Evolutionary conservation across 139 green algal genomes (phyloP).

Genomic region (Chlamydomonas asymmetrica): DNA sequence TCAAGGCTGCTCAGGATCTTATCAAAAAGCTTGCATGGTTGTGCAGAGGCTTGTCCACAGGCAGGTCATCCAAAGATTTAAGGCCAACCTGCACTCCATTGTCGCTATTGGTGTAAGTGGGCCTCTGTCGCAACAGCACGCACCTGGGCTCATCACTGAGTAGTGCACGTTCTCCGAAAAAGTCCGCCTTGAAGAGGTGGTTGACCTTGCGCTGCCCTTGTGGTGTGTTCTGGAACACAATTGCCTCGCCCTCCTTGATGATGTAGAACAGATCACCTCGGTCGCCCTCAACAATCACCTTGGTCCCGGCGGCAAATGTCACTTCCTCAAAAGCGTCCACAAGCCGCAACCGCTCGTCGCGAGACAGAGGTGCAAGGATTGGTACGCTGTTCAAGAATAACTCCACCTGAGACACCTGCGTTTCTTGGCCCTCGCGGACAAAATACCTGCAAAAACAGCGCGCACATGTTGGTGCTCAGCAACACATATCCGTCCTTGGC

Average conservation of each 20-base stretch:
- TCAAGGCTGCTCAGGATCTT: too few species aligned
- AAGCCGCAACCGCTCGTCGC: conserved; percentile 81
- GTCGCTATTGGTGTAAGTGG: too few species aligned
- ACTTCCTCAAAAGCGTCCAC: conserved; percentile 79
- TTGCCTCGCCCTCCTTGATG: conserved; percentile 90
- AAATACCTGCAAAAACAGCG: conserved; percentile 61
- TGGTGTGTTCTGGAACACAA: conserved; percentile 73
- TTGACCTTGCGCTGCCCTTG: conserved; percentile 80
- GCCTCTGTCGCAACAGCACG: too few species aligned
- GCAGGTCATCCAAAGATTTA: too few species aligned
- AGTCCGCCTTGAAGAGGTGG: conserved; percentile 90
- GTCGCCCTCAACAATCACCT: conserved; percentile 76
- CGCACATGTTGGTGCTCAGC: too few species aligned
- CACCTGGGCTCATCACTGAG: conserved; percentile 73
- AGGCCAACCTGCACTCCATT: too few species aligned
- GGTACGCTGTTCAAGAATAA: conserved; percentile 91
- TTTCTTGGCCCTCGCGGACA: conserved; percentile 70
- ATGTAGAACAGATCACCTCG: conserved; percentile 92
- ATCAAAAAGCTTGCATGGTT: too few species aligned
- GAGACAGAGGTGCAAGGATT: conserved; percentile 73
- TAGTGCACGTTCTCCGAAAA: conserved; percentile 90
- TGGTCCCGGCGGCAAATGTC: conserved; percentile 43
- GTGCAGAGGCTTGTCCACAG: too few species aligned
- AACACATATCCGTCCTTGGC: too few species aligned
- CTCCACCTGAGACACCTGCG: conserved; percentile 74